A percentile compares a stretch with the other conserved stretches of the same genome.
Evolutionary conservation across 2,329 filamentous ascomycete genomes (phyloP).

Genomic region (Neurospora sp.): DNA sequence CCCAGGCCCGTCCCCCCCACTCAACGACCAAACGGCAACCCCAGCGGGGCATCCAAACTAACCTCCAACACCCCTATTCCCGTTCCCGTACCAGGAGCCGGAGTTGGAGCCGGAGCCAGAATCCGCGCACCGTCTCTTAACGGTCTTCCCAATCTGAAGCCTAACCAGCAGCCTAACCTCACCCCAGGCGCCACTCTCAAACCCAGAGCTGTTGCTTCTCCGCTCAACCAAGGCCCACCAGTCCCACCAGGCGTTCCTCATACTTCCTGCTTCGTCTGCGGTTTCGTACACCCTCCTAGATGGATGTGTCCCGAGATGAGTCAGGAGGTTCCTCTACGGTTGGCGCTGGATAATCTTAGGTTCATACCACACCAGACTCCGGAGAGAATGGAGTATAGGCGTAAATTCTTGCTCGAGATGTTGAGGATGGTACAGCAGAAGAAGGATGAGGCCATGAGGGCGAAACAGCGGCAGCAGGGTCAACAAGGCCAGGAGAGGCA

Average conservation of each 20-base stretch:
- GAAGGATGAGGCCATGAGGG: neutral
- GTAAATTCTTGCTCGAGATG: conserved; percentile 1
- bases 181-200: neutral
- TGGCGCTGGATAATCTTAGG: conserved; percentile 14
- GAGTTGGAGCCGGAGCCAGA: neutral
- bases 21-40: neutral
- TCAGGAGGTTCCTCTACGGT: conserved; percentile 7
- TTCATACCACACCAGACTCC: conserved; percentile 1
- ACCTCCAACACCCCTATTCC: neutral
- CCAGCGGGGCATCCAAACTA: neutral
- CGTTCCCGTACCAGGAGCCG: neutral
- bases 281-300: conserved; percentile 9
- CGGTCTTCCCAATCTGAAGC: neutral
- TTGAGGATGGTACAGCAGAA: neutral
- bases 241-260: neutral
- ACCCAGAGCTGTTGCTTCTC: neutral
- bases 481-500: neutral
- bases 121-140: neutral
- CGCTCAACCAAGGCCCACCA: neutral
- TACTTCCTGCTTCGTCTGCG: conserved; percentile 13
- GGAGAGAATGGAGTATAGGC: conserved; percentile 1
- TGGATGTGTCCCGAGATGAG: conserved; percentile 17
- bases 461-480: neutral
- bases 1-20: neutral
- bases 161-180: neutral